phyloP scores from a whole-genome alignment of 2,329 filamentous ascomycete species.

The Teratosphaeria gauchensis region DNA sequence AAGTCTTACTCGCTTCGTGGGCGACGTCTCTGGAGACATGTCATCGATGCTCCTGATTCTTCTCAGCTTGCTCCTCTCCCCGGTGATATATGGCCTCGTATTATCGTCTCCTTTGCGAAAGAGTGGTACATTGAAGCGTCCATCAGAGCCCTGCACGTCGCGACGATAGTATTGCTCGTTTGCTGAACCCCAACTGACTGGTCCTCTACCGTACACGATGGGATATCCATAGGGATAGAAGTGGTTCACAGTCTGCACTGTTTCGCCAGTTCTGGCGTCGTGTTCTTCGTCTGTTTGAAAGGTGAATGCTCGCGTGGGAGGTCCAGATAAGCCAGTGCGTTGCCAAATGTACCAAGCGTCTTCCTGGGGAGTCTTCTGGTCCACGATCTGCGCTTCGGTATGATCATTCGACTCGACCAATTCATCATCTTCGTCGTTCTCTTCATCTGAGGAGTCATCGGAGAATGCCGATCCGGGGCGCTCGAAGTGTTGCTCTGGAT shows the following conservation, averaged over 20 bases:
- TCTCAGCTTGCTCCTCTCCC: not conserved
- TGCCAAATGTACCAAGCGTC: not conserved
- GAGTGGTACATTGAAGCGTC: not conserved
- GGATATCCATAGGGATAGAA: not conserved
- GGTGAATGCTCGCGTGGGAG: not conserved
- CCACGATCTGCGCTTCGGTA: not conserved
- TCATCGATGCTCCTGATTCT: conserved; percentile 1
- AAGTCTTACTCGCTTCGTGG: not conserved
- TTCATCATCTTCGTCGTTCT: not conserved
- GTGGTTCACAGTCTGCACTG: not conserved
- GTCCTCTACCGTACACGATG: not conserved
- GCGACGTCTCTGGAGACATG: not conserved
- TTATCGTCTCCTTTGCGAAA: not conserved
- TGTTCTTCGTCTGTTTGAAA: not conserved
- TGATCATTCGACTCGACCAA: not conserved
- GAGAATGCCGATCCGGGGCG: not conserved
- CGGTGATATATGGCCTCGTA: not conserved
- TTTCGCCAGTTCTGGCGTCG: not conserved
- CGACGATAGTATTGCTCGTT: not conserved
- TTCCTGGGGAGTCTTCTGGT: not conserved
- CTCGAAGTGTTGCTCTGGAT: not conserved
- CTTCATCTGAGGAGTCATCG: not conserved
- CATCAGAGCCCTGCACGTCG: not conserved
- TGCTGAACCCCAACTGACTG: not conserved
- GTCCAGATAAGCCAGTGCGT: not conserved